Evolutionary conservation across 148 eudicot genomes (phyloP).

Genomic region (Pouteria glomerata): DNA sequence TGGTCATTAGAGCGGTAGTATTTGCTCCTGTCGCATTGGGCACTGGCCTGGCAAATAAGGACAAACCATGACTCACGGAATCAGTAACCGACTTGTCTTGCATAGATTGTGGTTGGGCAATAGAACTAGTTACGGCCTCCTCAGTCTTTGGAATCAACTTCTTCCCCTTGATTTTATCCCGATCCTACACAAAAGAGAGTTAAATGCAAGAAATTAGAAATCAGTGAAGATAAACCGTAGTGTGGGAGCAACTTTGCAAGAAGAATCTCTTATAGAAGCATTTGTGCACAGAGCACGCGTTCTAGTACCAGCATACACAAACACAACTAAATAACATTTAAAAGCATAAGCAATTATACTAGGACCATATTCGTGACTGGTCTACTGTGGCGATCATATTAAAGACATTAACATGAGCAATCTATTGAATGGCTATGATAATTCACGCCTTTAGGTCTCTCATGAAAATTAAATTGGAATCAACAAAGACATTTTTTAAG

Average conservation of each 20-base stretch:
- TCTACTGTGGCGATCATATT: not conserved
- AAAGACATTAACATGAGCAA: not conserved
- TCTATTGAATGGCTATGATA: not conserved
- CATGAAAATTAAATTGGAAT: not conserved
- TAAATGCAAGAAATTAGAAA: not conserved
- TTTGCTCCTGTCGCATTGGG: slow-evolving; percentile 24
- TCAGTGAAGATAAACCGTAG: not conserved
- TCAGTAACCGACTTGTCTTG: slow-evolving; percentile 36
- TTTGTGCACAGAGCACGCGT: too few species aligned
- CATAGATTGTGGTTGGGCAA: slow-evolving; percentile 33
- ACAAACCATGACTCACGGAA: slow-evolving; percentile 21
- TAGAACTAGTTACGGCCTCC: slow-evolving; percentile 30
- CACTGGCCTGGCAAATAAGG: slow-evolving; percentile 9
- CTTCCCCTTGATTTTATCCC: slow-evolving; percentile 64
- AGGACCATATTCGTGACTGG: not conserved
- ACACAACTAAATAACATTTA: too few species aligned
- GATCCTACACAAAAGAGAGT: slow-evolving; percentile 31
- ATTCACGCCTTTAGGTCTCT: not conserved
- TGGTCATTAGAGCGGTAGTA: slow-evolving; percentile 22
- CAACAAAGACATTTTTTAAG: not conserved
- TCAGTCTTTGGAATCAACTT: slow-evolving; percentile 43
- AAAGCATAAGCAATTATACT: too few species aligned
- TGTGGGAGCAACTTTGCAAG: not conserved
- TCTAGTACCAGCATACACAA: too few species aligned
- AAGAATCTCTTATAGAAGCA: not conserved